Conservation (phyloP, 352 stramenopile genomes). For the Phytopythium litorale region DNA sequence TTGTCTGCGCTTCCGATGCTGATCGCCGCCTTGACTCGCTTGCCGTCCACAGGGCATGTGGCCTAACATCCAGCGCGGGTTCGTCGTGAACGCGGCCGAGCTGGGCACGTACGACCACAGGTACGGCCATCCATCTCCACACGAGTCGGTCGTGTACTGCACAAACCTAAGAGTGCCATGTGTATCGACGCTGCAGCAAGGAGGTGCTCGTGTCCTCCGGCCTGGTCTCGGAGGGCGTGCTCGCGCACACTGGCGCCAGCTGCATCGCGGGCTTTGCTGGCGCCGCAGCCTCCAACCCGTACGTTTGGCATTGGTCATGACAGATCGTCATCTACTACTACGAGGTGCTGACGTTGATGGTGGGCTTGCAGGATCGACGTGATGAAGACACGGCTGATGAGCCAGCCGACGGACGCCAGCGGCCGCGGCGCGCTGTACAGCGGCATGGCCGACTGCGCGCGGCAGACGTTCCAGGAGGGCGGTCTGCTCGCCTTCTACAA, state of each 20-base stretch:
- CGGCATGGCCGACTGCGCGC: constrained; percentile 68
- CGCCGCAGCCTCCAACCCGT: constrained; percentile 72
- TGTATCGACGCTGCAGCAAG: constrained; percentile 32
- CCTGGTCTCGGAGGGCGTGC: constrained; percentile 51
- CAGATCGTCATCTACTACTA: background rate
- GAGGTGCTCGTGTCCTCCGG: constrained; percentile 64
- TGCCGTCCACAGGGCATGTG: constrained; percentile 46
- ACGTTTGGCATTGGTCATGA: constrained; percentile 16
- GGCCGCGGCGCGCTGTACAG: constrained; percentile 58
- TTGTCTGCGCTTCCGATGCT: no score
- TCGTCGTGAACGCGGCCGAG: constrained; percentile 85
- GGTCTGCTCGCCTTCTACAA: constrained; percentile 76
- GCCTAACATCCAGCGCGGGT: constrained; percentile 83
- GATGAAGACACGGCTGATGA: constrained; percentile 85
- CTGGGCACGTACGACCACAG: constrained; percentile 82
- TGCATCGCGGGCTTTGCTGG: constrained; percentile 75
- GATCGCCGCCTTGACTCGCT: background rate
- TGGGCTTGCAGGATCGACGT: constrained; percentile 59
- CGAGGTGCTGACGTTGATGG: constrained; percentile 1
- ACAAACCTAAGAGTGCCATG: no score
- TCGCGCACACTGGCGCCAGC: constrained; percentile 71
- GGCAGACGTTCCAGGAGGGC: constrained; percentile 66
- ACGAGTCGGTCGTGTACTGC: no score
- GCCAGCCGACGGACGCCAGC: constrained; percentile 52
- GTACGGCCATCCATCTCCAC: no score